These are phyloP conservation scores for Termitomyces titanicus DNA, from an alignment of 768 basidiomycete genomes.

Conservation along the genomic window DNA sequence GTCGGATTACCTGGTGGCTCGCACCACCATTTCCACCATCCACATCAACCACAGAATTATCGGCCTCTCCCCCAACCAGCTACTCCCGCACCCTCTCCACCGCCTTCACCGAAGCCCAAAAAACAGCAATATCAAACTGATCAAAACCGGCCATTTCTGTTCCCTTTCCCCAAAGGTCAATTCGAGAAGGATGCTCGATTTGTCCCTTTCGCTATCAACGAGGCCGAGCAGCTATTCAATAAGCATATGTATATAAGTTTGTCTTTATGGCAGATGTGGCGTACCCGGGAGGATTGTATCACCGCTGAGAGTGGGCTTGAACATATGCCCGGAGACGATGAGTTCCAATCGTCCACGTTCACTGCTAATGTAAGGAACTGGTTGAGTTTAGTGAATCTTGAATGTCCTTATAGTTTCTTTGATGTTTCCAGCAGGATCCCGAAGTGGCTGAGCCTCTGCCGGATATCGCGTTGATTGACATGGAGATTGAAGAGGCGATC, in stretches of 20 bases:
- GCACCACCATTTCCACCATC: conserved; percentile 30
- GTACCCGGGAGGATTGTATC: conserved; percentile 93
- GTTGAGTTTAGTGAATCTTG: neutral
- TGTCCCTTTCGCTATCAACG: conserved; percentile 95
- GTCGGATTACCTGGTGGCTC: conserved; percentile 34
- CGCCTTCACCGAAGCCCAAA: conserved; percentile 83
- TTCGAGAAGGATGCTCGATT: conserved; percentile 56
- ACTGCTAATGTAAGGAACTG: conserved; percentile 33
- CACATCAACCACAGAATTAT: conserved; percentile 29
- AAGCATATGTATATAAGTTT: conserved; percentile 89
- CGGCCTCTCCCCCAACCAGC: conserved; percentile 60
- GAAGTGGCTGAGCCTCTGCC: conserved; percentile 63
- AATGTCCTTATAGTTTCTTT: conserved; percentile 1
- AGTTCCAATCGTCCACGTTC: conserved; percentile 49
- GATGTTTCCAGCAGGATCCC: conserved; percentile 39
- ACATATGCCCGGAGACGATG: conserved; percentile 66
- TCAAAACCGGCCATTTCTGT: conserved; percentile 88
- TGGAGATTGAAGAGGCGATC: conserved; percentile 69
- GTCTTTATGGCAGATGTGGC: conserved; percentile 91
- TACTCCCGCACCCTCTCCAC: conserved; percentile 90
- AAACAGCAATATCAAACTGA: conserved; percentile 99
- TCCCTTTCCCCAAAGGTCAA: conserved; percentile 82
- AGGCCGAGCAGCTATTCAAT: conserved; percentile 88
- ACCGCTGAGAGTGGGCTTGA: conserved; percentile 90
- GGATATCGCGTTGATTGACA: conserved; percentile 68